Evolutionary conservation across 1,284 basidiomycete species (phyloP).

Genomic region (Cryptococcus maquisensis): DNA sequence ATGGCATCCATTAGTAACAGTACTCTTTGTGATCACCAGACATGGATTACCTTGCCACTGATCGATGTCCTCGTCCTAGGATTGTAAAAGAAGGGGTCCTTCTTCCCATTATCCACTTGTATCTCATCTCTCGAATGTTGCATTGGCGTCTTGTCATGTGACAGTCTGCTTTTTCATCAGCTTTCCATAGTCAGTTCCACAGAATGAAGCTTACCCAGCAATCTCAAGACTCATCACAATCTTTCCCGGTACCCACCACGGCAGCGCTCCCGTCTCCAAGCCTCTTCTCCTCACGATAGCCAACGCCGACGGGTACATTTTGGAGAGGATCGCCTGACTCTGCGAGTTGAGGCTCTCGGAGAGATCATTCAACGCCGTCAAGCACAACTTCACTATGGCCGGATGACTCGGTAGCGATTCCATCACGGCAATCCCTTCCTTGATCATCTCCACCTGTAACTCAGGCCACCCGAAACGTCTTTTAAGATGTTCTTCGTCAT

Average conservation of each 20-base stretch:
- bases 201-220: conserved; percentile 57
- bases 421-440: conserved; percentile 83
- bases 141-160: conserved; percentile 64
- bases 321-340: conserved; percentile 74
- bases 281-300: conserved; percentile 70
- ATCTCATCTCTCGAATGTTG: conserved; percentile 57
- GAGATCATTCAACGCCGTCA: conserved; percentile 69
- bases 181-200: not conserved
- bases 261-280: conserved; percentile 58
- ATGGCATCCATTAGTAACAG: conserved; percentile 1
- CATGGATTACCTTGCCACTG: conserved; percentile 55
- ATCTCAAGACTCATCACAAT: conserved; percentile 75
- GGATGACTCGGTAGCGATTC: conserved; percentile 67
- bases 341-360: conserved; percentile 61
- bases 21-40: conserved; percentile 14
- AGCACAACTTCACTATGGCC: conserved; percentile 32
- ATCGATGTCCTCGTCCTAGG: conserved; percentile 59
- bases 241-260: conserved; percentile 73
- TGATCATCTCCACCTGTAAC: conserved; percentile 81
- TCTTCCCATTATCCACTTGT: conserved; percentile 32
- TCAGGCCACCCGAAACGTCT: conserved; percentile 79
- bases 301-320: conserved; percentile 64
- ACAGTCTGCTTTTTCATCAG: conserved; percentile 55
- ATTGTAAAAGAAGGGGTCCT: conserved; percentile 83
- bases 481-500: not conserved